Percentiles rank a stretch among this genome's conserved stretches.
These are phyloP conservation scores for Brassica rapa DNA, from an alignment of 345 rosid genomes.

Conservation along the genomic window DNA sequence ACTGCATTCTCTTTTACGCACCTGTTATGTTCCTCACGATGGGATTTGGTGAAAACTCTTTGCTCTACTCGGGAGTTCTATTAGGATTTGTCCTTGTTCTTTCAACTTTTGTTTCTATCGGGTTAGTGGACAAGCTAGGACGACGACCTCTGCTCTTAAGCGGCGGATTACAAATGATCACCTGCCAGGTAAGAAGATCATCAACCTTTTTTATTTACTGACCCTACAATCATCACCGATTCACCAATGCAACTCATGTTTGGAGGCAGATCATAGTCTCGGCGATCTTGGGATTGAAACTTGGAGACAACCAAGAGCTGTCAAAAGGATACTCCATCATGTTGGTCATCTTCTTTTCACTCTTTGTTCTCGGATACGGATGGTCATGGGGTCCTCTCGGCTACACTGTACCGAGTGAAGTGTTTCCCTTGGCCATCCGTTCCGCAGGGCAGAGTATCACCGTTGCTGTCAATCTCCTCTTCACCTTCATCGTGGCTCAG, in stretches of 20 bases:
- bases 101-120: slow-evolving; percentile 75
- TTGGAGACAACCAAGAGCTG: slow-evolving; percentile 59
- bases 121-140: slow-evolving; percentile 68
- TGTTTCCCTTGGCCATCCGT: slow-evolving; percentile 75
- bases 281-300: slow-evolving; percentile 65
- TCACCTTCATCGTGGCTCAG: slow-evolving; percentile 68
- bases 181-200: slow-evolving; percentile 58
- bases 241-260: not conserved
- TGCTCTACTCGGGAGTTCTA: slow-evolving; percentile 70
- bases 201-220: not conserved
- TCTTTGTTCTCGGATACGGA: slow-evolving; percentile 74
- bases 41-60: slow-evolving; percentile 74
- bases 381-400: slow-evolving; percentile 96
- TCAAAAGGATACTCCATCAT: slow-evolving; percentile 59
- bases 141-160: slow-evolving; percentile 67
- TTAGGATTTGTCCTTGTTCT: slow-evolving; percentile 75
- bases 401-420: slow-evolving; percentile 82
- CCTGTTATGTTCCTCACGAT: slow-evolving; percentile 73
- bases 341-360: slow-evolving; percentile 63
- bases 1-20: slow-evolving; percentile 80
- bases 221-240: not conserved
- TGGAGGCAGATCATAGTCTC: slow-evolving; percentile 58
- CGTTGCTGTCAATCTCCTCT: slow-evolving; percentile 79
- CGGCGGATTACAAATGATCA: slow-evolving; percentile 79
- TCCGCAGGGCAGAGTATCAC: slow-evolving; percentile 82